phyloP scores from a whole-genome alignment of 2,329 filamentous ascomycete genomes.

The Falciphora oryzae region DNA sequence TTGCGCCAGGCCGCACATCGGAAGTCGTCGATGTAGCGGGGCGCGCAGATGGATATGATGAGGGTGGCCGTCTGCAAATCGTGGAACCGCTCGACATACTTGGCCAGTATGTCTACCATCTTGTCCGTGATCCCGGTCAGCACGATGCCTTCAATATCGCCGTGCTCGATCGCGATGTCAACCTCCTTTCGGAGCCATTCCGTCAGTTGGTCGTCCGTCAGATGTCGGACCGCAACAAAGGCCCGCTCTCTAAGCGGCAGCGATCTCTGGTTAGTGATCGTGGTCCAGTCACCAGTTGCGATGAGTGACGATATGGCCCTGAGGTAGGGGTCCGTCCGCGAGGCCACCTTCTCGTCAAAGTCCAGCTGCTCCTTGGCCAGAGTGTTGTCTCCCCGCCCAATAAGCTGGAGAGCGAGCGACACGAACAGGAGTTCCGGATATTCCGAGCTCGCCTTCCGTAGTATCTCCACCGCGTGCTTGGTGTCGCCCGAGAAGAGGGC shows the following conservation, averaged over 20 bases:
- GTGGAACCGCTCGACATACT: slow-evolving; percentile 68
- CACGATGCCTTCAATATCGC: slow-evolving; percentile 71
- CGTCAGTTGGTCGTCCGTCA: slow-evolving; percentile 55
- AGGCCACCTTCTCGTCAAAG: slow-evolving; percentile 53
- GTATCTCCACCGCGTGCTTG: slow-evolving; percentile 61
- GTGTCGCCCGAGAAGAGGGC: slow-evolving; percentile 69
- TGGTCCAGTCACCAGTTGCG: slow-evolving; percentile 68
- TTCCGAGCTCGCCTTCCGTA: slow-evolving; percentile 60
- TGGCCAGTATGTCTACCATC: slow-evolving; percentile 68
- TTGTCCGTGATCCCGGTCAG: slow-evolving; percentile 70
- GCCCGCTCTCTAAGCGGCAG: slow-evolving; percentile 70
- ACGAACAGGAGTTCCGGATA: slow-evolving; percentile 63
- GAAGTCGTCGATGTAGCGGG: slow-evolving; percentile 70
- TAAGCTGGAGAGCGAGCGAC: slow-evolving; percentile 60
- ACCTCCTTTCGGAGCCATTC: slow-evolving; percentile 65
- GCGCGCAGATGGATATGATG: slow-evolving; percentile 66
- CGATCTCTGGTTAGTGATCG: slow-evolving; percentile 66
- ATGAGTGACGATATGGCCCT: slow-evolving; percentile 75
- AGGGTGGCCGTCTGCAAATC: slow-evolving; percentile 77
- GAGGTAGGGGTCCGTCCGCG: slow-evolving; percentile 69
- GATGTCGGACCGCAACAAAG: slow-evolving; percentile 64
- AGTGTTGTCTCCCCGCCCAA: slow-evolving; percentile 42
- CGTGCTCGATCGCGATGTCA: slow-evolving; percentile 52
- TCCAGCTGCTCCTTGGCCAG: slow-evolving; percentile 45
- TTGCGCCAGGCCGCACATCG: slow-evolving; percentile 70